These are phyloP conservation scores for Quercus parvula DNA, from an alignment of 306 rosid genomes.

Conservation along the genomic window DNA sequence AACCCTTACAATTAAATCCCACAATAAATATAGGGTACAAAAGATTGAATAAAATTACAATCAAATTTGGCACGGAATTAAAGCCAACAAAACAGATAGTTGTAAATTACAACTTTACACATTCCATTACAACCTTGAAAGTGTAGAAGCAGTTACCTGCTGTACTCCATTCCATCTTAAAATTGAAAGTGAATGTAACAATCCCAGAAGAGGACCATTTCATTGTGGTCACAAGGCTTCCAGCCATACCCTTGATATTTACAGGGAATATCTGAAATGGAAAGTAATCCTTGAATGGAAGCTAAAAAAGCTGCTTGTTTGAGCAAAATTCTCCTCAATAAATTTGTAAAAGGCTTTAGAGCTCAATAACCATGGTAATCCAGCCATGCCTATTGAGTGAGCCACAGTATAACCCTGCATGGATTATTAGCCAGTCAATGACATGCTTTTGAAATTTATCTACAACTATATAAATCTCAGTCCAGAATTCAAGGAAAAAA, in stretches of 20 bases:
- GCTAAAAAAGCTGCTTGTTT: neutral
- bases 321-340: slow-evolving; percentile 4
- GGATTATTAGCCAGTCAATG: neutral
- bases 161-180: slow-evolving; percentile 42
- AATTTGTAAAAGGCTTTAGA: neutral
- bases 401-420: neutral
- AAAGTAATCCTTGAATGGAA: neutral
- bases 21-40: too few species aligned
- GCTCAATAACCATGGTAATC: neutral
- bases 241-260: slow-evolving; percentile 39
- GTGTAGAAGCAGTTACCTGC: slow-evolving; percentile 15
- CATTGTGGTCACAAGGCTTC: slow-evolving; percentile 32
- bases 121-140: too few species aligned
- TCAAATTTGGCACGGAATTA: too few species aligned
- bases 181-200: slow-evolving; percentile 23
- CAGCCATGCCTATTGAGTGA: neutral
- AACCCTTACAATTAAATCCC: too few species aligned
- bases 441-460: neutral
- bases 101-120: too few species aligned
- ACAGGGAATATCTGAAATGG: slow-evolving; percentile 33
- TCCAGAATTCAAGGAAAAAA: neutral
- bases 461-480: neutral
- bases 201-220: slow-evolving; percentile 36
- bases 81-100: too few species aligned
- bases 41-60: too few species aligned